phyloP scores from a whole-genome alignment of 768 basidiomycete species.

The Chalciporus pseudorubinellus region DNA sequence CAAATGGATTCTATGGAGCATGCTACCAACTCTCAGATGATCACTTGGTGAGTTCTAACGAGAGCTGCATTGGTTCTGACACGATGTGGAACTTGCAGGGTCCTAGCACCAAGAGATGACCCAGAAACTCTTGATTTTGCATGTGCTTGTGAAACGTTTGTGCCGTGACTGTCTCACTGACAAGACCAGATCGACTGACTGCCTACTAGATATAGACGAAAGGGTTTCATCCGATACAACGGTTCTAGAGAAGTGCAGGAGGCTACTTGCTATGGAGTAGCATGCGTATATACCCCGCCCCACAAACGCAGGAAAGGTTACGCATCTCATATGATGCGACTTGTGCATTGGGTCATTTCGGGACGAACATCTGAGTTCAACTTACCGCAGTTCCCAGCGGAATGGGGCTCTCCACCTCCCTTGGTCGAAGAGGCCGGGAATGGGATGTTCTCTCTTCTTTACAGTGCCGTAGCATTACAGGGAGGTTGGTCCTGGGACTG shows the following conservation, averaged over 20 bases:
- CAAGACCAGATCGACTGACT: neutral
- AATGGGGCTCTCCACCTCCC: conserved; percentile 42
- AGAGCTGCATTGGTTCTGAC: neutral
- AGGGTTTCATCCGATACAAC: conserved; percentile 28
- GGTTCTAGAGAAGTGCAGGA: conserved; percentile 23
- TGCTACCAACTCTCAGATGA: conserved; percentile 43
- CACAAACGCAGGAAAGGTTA: conserved; percentile 51
- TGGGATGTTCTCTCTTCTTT: conserved; percentile 46
- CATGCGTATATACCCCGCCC: conserved; percentile 53
- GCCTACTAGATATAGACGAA: conserved; percentile 32
- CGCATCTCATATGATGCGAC: conserved; percentile 59
- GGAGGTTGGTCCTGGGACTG: conserved; percentile 35
- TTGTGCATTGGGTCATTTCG: conserved; percentile 54
- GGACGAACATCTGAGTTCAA: conserved; percentile 20
- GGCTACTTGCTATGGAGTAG: conserved; percentile 49
- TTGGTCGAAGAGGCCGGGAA: conserved; percentile 33
- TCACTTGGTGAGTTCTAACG: conserved; percentile 42
- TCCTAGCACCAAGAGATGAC: conserved; percentile 51
- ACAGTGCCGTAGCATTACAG: conserved; percentile 50
- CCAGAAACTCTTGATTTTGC: conserved; percentile 50
- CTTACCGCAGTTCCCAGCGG: conserved; percentile 36
- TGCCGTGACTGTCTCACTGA: conserved; percentile 3
- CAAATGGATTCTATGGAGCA: conserved; percentile 42
- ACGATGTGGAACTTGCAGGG: conserved; percentile 38
- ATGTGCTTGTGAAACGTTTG: conserved; percentile 62